A percentile compares a stretch with the other conserved stretches of the same genome.
These are phyloP conservation scores for Fusarium tanahbumbuense DNA, from an alignment of 2,329 filamentous ascomycete species.

Conservation along the genomic window DNA sequence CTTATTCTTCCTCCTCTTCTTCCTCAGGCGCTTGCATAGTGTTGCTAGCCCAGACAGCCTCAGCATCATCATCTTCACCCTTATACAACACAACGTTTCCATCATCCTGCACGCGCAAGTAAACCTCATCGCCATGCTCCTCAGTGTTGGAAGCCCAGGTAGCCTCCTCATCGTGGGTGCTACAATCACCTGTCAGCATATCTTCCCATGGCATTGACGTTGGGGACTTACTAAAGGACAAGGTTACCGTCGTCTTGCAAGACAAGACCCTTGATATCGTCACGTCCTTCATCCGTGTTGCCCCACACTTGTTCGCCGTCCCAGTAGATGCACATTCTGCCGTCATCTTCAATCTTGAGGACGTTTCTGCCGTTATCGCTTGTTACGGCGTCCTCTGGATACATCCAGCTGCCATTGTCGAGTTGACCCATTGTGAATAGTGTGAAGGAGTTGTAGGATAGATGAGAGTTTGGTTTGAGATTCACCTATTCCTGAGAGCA, in stretches of 20 bases:
- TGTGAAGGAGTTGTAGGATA: slow-evolving; percentile 29
- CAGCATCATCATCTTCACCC: slow-evolving; percentile 37
- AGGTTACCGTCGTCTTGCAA: slow-evolving; percentile 51
- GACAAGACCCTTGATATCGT: slow-evolving; percentile 46
- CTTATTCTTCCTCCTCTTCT: neutral
- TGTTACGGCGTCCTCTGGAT: slow-evolving; percentile 46
- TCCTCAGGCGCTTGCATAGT: slow-evolving; percentile 17
- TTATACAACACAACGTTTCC: slow-evolving; percentile 51
- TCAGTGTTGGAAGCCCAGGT: slow-evolving; percentile 48
- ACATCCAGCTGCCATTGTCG: slow-evolving; percentile 50
- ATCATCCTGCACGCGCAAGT: slow-evolving; percentile 48
- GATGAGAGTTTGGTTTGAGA: neutral
- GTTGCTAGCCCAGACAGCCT: slow-evolving; percentile 48
- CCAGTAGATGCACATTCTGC: slow-evolving; percentile 49
- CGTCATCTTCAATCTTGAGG: slow-evolving; percentile 49
- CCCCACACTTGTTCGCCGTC: slow-evolving; percentile 47
- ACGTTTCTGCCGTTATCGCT: slow-evolving; percentile 48
- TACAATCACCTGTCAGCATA: neutral
- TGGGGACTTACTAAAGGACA: slow-evolving; percentile 48
- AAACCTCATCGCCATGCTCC: slow-evolving; percentile 30
- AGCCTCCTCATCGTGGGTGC: slow-evolving; percentile 30
- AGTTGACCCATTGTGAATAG: slow-evolving; percentile 32
- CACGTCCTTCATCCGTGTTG: slow-evolving; percentile 45
- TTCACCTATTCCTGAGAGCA: neutral
- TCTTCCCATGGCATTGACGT: no score